Percentiles rank a stretch among this genome's conserved stretches.
phyloP scores from a whole-genome alignment of 163 green algal genomes.

The Volvox carteri region DNA sequence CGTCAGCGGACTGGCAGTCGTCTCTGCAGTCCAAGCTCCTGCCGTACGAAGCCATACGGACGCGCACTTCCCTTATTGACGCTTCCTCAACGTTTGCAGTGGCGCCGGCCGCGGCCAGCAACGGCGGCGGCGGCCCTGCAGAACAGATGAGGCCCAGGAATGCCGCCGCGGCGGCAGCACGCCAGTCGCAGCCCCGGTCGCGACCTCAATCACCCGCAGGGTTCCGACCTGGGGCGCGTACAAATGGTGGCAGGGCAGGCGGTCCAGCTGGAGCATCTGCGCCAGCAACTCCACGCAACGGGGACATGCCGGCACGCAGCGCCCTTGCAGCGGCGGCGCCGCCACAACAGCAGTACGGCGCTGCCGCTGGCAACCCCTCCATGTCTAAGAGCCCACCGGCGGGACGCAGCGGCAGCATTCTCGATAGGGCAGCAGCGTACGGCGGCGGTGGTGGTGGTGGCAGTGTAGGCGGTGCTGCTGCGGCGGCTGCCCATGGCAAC shows the following conservation, averaged over 20 bases:
- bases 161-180: neutral
- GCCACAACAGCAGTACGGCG: neutral
- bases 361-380: neutral
- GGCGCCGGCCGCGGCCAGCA: neutral
- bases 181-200: neutral
- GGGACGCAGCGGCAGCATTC: slow-evolving; percentile 42
- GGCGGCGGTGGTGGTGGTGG: neutral
- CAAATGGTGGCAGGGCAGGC: neutral
- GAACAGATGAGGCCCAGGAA: neutral
- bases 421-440: slow-evolving; percentile 12
- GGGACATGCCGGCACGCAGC: slow-evolving; percentile 22
- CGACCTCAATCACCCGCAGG: neutral
- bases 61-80: neutral
- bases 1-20: neutral
- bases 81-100: neutral
- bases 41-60: neutral
- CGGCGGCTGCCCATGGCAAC: neutral
- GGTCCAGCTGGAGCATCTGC: slow-evolving; percentile 1
- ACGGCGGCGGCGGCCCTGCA: neutral
- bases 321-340: neutral
- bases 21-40: slow-evolving; percentile 33
- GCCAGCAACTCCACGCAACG: neutral
- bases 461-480: neutral
- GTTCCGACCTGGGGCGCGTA: neutral
- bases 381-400: slow-evolving; percentile 18